Evolutionary conservation across 2,329 filamentous ascomycete species (phyloP).

Genomic region (Aspergillus alliaceus): DNA sequence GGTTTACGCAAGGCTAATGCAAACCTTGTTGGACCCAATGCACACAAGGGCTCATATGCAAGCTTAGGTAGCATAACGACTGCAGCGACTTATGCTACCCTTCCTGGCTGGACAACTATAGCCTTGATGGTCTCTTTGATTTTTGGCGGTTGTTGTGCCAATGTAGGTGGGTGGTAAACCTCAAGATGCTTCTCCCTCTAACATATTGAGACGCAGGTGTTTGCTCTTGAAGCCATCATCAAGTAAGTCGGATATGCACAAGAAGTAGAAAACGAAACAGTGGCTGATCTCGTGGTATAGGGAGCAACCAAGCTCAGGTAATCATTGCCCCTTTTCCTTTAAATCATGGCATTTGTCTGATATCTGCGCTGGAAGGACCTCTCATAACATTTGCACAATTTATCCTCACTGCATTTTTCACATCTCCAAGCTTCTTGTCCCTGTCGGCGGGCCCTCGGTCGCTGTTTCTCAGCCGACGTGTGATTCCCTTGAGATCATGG

Average conservation of each 20-base stretch:
- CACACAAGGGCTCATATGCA: neutral
- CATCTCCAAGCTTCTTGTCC: slow-evolving; percentile 75
- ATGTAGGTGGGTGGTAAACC: slow-evolving; percentile 58
- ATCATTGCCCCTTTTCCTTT: slow-evolving; percentile 16
- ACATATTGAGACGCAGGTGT: slow-evolving; percentile 62
- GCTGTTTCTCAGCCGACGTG: slow-evolving; percentile 73
- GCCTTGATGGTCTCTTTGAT: slow-evolving; percentile 77
- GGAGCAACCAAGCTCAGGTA: slow-evolving; percentile 81
- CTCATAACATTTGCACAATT: slow-evolving; percentile 90
- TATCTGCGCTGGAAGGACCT: slow-evolving; percentile 58
- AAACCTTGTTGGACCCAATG: neutral
- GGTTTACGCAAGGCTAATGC: neutral
- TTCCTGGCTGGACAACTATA: slow-evolving; percentile 64
- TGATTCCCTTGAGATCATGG: slow-evolving; percentile 83
- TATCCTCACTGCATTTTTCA: slow-evolving; percentile 75
- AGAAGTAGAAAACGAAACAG: neutral
- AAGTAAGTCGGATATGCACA: slow-evolving; percentile 63
- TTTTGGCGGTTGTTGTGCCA: slow-evolving; percentile 93
- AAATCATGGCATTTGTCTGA: neutral
- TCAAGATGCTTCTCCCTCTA: slow-evolving; percentile 22
- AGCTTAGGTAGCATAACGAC: slow-evolving; percentile 21
- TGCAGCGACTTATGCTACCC: slow-evolving; percentile 31
- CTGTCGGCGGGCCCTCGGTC: slow-evolving; percentile 58
- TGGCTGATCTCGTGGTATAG: slow-evolving; percentile 45
- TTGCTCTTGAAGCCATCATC: slow-evolving; percentile 90